Conservation (phyloP, 225 moss, liverwort and hornwort genomes). For the Physcomitrellopsis africana region DNA sequence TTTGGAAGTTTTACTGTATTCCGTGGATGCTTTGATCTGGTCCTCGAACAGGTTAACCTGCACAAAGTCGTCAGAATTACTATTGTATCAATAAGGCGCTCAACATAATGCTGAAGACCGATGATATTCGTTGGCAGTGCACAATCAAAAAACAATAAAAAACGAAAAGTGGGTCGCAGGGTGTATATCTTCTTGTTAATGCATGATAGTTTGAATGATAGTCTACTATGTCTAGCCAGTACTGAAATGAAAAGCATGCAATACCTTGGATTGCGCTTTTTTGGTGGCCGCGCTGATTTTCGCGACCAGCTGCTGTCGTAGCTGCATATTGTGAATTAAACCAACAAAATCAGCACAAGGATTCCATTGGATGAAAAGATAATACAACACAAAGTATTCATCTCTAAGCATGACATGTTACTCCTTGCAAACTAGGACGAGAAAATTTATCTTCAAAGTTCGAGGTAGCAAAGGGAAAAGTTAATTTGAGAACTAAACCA, state of each 20-base stretch:
- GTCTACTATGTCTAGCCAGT: constrained; percentile 2
- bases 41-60: constrained; percentile 53
- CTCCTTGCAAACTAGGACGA: constrained; percentile 8
- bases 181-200: neutral
- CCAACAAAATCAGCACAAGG: constrained; percentile 25
- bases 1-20: constrained; percentile 36
- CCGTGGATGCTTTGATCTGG: constrained; percentile 56
- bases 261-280: constrained; percentile 61
- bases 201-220: neutral
- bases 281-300: constrained; percentile 47
- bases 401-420: constrained; percentile 1
- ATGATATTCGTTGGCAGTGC: constrained; percentile 1
- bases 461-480: neutral
- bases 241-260: constrained; percentile 13
- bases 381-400: constrained; percentile 9
- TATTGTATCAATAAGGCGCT: constrained; percentile 18
- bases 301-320: constrained; percentile 61
- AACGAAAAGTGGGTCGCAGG: neutral
- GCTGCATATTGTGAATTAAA: constrained; percentile 39
- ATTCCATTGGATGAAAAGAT: constrained; percentile 1
- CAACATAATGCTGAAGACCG: constrained; percentile 17
- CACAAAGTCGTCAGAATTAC: constrained; percentile 5
- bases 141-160: neutral
- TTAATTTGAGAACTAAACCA: neutral
- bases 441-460: neutral